Evolutionary conservation across 495 filamentous ascomycete genomes (phyloP).

Genomic region (Aspergillus ostianus): DNA sequence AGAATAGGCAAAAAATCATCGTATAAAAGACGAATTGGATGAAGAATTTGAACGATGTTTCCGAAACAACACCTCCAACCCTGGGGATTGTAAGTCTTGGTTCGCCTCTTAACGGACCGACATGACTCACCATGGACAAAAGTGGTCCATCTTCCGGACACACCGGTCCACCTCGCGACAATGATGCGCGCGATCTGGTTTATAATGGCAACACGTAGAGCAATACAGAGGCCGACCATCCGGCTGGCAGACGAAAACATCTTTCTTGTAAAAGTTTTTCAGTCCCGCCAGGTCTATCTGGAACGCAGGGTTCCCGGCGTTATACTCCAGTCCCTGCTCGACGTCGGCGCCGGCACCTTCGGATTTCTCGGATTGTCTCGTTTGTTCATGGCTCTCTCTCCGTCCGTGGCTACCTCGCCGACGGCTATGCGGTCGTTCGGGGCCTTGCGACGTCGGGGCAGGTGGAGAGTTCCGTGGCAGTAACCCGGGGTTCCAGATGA

Average conservation of each 20-base stretch:
- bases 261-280: constrained; percentile 68
- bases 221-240: constrained; percentile 84
- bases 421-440: constrained; percentile 15
- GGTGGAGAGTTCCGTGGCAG: constrained; percentile 54
- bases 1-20: constrained; percentile 61
- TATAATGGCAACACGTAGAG: constrained; percentile 74
- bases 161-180: constrained; percentile 78
- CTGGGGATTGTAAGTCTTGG: constrained; percentile 20
- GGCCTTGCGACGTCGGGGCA: constrained; percentile 17
- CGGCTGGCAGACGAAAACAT: constrained; percentile 76
- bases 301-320: constrained; percentile 23
- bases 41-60: constrained; percentile 86
- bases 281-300: constrained; percentile 33
- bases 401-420: constrained; percentile 13
- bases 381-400: constrained; percentile 20
- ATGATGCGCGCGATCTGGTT: constrained; percentile 82
- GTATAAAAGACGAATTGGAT: constrained; percentile 78
- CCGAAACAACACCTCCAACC: constrained; percentile 87
- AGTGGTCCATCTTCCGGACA: constrained; percentile 88
- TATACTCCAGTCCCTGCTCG: constrained; percentile 24
- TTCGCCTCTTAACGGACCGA: not conserved
- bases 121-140: constrained; percentile 73
- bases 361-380: constrained; percentile 25
- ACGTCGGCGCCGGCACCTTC: constrained; percentile 23
- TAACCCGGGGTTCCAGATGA: constrained; percentile 67